Conservation (phyloP, 2,329 filamentous ascomycete species). For the Rutstroemia sp. region DNA sequence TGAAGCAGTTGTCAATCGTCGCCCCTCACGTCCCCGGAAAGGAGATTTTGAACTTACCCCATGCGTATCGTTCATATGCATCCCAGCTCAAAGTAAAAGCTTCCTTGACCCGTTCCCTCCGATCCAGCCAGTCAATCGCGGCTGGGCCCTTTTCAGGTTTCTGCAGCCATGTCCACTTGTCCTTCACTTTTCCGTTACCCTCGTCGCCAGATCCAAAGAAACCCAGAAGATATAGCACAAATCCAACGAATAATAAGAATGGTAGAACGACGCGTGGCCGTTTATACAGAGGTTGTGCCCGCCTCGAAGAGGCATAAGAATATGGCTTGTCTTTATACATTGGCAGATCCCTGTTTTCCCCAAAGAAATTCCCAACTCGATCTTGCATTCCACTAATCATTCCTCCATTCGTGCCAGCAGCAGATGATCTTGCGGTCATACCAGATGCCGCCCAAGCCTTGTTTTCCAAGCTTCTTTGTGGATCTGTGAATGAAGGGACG, state of each 20-base stretch:
- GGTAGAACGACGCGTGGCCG: slow-evolving; percentile 53
- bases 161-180: slow-evolving; percentile 50
- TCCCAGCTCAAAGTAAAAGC: slow-evolving; percentile 90
- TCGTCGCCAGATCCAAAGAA: slow-evolving; percentile 38
- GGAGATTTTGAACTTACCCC: slow-evolving; percentile 52
- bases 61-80: slow-evolving; percentile 85
- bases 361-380: slow-evolving; percentile 58
- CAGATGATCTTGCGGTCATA: slow-evolving; percentile 34
- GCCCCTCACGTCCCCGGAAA: background rate
- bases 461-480: slow-evolving; percentile 59
- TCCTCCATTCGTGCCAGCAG: slow-evolving; percentile 25
- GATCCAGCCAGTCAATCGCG: slow-evolving; percentile 64
- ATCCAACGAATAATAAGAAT: slow-evolving; percentile 46
- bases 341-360: slow-evolving; percentile 56
- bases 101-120: slow-evolving; percentile 76
- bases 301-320: slow-evolving; percentile 53
- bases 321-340: slow-evolving; percentile 99
- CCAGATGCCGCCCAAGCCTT: slow-evolving; percentile 53
- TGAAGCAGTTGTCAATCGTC: slow-evolving; percentile 32
- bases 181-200: slow-evolving; percentile 31
- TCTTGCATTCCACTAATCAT: slow-evolving; percentile 49
- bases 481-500: slow-evolving; percentile 60
- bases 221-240: slow-evolving; percentile 63
- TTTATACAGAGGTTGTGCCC: slow-evolving; percentile 52
- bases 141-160: slow-evolving; percentile 37